Conservation (phyloP, 495 filamentous ascomycete genomes). For the Podospora bellae-mahoneyi region DNA sequence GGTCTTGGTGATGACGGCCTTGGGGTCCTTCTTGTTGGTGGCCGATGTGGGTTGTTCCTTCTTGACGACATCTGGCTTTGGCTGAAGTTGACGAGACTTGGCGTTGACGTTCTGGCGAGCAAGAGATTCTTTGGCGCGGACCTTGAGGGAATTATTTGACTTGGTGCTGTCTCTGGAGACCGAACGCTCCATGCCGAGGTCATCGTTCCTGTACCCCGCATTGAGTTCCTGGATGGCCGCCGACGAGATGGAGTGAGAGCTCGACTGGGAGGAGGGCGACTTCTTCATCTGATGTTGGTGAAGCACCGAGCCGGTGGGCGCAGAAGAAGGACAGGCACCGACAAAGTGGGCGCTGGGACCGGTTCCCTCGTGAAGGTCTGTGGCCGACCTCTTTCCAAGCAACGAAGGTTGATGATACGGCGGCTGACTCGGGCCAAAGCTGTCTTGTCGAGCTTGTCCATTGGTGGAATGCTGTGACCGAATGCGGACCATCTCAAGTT, state of each 20-base stretch:
- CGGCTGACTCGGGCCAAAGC: constrained; percentile 21
- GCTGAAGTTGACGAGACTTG: constrained; percentile 35
- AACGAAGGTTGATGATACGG: constrained; percentile 24
- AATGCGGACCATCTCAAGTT: constrained; percentile 44
- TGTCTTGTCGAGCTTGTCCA: constrained; percentile 31
- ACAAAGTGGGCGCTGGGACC: constrained; percentile 35
- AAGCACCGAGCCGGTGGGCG: constrained; percentile 29
- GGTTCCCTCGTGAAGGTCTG: constrained; percentile 32
- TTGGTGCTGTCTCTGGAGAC: constrained; percentile 42
- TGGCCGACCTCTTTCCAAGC: constrained; percentile 34
- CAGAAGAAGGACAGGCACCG: constrained; percentile 33
- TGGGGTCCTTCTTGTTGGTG: constrained; percentile 37
- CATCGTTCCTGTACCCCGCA: neutral
- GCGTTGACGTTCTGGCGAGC: constrained; percentile 35
- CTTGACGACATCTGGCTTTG: constrained; percentile 35
- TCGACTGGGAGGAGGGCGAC: constrained; percentile 35
- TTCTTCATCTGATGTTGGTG: constrained; percentile 38
- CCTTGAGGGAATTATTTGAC: constrained; percentile 41
- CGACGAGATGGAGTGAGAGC: constrained; percentile 23
- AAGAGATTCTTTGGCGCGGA: constrained; percentile 44
- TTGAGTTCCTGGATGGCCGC: constrained; percentile 1
- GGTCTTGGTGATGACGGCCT: constrained; percentile 62
- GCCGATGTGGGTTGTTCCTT: constrained; percentile 14
- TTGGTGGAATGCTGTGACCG: constrained; percentile 40
- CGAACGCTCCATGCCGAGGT: constrained; percentile 42